These are phyloP conservation scores for Wickerhamiella australiensis DNA, from an alignment of 805 yeast species.

Conservation along the genomic window DNA sequence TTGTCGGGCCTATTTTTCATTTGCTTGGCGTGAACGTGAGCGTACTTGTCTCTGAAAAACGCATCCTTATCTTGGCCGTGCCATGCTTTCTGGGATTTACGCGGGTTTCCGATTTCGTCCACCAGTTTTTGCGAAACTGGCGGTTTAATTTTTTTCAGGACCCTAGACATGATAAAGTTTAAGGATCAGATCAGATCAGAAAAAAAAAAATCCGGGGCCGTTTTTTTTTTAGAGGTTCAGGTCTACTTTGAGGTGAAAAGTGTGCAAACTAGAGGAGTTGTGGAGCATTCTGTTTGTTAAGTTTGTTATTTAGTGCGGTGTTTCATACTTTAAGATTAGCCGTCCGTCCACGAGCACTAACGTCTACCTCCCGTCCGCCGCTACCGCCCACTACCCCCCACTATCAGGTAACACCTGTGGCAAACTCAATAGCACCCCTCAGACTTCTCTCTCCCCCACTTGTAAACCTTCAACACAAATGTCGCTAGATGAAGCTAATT, in stretches of 20 bases:
- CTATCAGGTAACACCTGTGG: too few species aligned
- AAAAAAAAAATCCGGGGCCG: too few species aligned
- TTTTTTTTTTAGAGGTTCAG: too few species aligned
- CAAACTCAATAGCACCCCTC: not conserved
- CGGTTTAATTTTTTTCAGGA: constrained; percentile 8
- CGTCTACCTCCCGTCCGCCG: too few species aligned
- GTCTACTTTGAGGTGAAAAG: too few species aligned
- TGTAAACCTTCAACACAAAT: not conserved
- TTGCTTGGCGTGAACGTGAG: constrained; percentile 51
- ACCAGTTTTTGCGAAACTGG: constrained; percentile 1
- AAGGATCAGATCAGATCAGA: too few species aligned
- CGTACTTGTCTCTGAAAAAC: constrained; percentile 50
- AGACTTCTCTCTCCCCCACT: not conserved
- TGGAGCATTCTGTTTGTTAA: too few species aligned
- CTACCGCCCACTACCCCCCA: too few species aligned
- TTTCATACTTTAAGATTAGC: too few species aligned
- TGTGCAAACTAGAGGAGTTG: too few species aligned
- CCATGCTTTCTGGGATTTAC: constrained; percentile 48
- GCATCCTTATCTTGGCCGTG: constrained; percentile 52
- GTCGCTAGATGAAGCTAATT: constrained; percentile 2
- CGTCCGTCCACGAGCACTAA: too few species aligned
- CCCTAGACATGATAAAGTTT: not conserved
- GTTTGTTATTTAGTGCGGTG: too few species aligned
- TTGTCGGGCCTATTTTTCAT: constrained; percentile 21
- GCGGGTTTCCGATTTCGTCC: constrained; percentile 16